Evolutionary conservation across 257 asterid genomes (phyloP).

Genomic region (Solanum bulbocastanum): DNA sequence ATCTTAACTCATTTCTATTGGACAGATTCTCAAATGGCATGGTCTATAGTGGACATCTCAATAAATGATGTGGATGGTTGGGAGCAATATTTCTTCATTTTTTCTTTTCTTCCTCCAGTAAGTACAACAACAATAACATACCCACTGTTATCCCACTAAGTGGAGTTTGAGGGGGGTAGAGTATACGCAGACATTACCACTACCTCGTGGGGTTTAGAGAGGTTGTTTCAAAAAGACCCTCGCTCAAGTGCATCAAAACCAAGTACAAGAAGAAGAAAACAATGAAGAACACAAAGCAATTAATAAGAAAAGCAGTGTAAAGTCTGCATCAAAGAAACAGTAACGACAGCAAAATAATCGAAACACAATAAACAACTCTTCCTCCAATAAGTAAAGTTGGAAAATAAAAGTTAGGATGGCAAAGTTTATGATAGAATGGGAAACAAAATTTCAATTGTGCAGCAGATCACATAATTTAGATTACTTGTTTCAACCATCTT

Average conservation of each 20-base stretch:
- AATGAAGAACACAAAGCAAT: neutral
- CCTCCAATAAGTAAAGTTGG: neutral
- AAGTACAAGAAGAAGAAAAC: neutral
- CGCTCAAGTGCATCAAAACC: neutral
- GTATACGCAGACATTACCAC: neutral
- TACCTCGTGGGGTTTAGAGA: neutral
- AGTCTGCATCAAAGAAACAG: neutral
- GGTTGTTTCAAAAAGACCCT: neutral
- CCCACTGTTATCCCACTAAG: neutral
- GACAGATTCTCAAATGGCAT: neutral
- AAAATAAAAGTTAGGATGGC: neutral
- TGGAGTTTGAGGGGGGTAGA: neutral
- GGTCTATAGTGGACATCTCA: neutral
- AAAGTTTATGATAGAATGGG: neutral
- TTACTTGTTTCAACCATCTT: neutral
- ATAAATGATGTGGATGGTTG: neutral
- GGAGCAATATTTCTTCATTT: neutral
- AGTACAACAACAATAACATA: neutral
- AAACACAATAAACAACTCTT: neutral
- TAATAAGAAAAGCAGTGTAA: neutral
- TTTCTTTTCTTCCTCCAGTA: neutral
- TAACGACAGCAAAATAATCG: no score
- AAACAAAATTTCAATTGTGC: neutral
- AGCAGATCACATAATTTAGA: neutral
- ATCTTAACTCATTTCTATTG: neutral